Percentiles rank a stretch among this genome's conserved stretches.
Conservation (phyloP, 257 asterid genomes). For the Solanum lignicaule region DNA sequence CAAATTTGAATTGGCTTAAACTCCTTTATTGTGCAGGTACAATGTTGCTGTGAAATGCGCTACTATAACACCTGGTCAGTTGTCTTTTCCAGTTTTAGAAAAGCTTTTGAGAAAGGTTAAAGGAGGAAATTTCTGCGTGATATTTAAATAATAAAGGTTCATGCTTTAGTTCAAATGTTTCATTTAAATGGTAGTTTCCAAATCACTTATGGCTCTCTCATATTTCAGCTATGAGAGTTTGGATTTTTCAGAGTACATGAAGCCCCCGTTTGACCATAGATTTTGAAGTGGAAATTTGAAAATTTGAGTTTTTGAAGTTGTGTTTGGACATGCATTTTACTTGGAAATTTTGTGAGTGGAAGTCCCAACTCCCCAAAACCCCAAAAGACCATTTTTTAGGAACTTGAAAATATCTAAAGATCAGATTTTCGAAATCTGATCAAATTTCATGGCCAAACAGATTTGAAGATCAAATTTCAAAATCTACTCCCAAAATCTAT, state of each 20-base stretch:
- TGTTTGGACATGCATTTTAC: neutral
- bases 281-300: neutral
- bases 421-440: no score
- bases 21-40: conserved; percentile 38
- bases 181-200: neutral
- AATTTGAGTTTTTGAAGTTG: neutral
- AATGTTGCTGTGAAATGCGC: conserved; percentile 95
- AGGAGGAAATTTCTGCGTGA: neutral
- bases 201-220: neutral
- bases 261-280: neutral
- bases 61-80: conserved; percentile 88
- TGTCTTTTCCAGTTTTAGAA: neutral
- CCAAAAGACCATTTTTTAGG: neutral
- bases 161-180: neutral
- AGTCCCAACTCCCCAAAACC: neutral
- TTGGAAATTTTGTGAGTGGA: neutral
- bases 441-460: neutral
- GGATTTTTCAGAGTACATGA: neutral
- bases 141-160: neutral
- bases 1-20: neutral
- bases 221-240: neutral
- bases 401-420: neutral
- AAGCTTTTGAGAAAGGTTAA: neutral
- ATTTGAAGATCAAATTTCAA: neutral
- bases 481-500: neutral